phyloP scores from a whole-genome alignment of 768 basidiomycete genomes.

The Boletales sp. region DNA sequence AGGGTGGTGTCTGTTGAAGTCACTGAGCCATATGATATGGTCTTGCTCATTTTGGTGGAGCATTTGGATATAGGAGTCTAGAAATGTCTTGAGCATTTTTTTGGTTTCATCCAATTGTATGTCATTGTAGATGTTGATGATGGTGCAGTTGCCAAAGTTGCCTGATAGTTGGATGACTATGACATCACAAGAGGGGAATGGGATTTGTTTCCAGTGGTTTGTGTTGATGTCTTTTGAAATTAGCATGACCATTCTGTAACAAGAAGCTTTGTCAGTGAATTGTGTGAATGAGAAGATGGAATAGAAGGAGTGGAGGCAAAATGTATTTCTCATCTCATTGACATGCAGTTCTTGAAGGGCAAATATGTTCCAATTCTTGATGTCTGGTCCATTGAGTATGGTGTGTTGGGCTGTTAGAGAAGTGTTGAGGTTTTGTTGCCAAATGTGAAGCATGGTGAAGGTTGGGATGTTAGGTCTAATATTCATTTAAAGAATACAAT shows the following conservation, averaged over 20 bases:
- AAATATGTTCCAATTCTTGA: slow-evolving; percentile 29
- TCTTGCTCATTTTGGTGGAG: not conserved
- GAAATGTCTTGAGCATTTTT: too few relatives aligned
- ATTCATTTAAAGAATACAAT: not conserved
- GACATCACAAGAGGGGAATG: not conserved
- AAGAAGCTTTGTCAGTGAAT: too few relatives aligned
- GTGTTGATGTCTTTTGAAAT: not conserved
- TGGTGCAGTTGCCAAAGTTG: not conserved
- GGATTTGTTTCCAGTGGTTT: slow-evolving; percentile 7
- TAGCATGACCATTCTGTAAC: not conserved
- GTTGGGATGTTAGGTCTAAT: not conserved
- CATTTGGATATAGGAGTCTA: too few relatives aligned
- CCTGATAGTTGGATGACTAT: not conserved
- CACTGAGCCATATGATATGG: slow-evolving; percentile 19
- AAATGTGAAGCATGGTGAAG: not conserved
- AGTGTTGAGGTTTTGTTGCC: slow-evolving; percentile 10
- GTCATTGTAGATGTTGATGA: too few relatives aligned
- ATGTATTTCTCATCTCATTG: slow-evolving; percentile 16
- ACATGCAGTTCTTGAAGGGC: slow-evolving; percentile 39
- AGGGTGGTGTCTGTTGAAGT: slow-evolving; percentile 34
- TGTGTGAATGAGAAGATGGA: slow-evolving; percentile 20
- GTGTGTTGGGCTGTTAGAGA: not conserved
- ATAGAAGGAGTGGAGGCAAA: slow-evolving; percentile 6
- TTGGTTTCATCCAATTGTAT: not conserved
- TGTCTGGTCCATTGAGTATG: not conserved